These are phyloP conservation scores for Chenopodium suecicum DNA, from an alignment of 148 eudicot genomes.

Conservation along the genomic window DNA sequence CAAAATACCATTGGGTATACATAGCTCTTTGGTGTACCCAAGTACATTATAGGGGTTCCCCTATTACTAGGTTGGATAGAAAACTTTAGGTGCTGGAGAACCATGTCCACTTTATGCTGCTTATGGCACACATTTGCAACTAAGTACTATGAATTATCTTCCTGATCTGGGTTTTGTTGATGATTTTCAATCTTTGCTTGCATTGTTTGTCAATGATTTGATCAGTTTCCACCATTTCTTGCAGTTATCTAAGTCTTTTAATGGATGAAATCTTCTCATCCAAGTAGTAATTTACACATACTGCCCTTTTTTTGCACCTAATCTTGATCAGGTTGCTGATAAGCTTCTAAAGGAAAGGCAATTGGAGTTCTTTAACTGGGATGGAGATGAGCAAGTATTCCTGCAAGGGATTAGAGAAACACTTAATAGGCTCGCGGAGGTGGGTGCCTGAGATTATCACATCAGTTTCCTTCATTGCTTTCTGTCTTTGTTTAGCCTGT, in stretches of 20 bases:
- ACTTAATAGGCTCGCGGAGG: slow-evolving; percentile 78
- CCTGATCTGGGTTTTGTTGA: not conserved
- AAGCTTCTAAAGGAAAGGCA: slow-evolving; percentile 60
- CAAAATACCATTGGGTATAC: no score
- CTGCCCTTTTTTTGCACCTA: not conserved
- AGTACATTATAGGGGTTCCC: no score
- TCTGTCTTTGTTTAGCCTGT: not conserved
- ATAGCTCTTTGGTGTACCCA: no score
- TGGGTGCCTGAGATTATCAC: slow-evolving; percentile 24
- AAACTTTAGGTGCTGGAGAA: not conserved
- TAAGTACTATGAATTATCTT: not conserved
- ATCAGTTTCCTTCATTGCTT: not conserved
- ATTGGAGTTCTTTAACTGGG: slow-evolving; percentile 73
- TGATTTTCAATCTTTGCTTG: not conserved
- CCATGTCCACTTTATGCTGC: not conserved
- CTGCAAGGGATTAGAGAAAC: slow-evolving; percentile 68
- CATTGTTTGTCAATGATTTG: not conserved
- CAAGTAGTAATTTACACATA: not conserved
- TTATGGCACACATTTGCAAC: not conserved
- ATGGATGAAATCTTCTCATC: not conserved
- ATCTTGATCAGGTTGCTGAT: slow-evolving; percentile 53
- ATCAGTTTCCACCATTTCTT: not conserved
- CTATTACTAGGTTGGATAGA: not conserved
- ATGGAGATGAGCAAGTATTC: slow-evolving; percentile 58
- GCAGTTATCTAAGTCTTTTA: not conserved